Percentiles rank a stretch among this genome's conserved stretches.
These are phyloP conservation scores for Candida stauntonica DNA, from an alignment of 805 yeast species.

Conservation along the genomic window DNA sequence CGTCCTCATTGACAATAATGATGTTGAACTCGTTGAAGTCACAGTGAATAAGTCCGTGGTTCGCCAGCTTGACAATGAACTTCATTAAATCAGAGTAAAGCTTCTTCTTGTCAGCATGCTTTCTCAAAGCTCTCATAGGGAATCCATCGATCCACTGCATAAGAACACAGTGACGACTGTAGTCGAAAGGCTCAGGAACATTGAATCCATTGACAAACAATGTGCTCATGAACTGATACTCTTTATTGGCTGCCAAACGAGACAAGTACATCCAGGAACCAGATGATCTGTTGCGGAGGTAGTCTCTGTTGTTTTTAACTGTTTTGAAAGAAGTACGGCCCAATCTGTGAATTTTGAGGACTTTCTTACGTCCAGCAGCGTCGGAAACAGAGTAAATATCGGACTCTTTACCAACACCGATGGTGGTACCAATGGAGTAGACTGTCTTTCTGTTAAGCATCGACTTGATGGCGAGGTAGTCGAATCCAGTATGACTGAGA, in stretches of 20 bases:
- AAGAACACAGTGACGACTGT: constrained; percentile 84
- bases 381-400: constrained; percentile 86
- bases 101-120: constrained; percentile 62
- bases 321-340: constrained; percentile 93
- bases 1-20: constrained; percentile 66
- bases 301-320: constrained; percentile 91
- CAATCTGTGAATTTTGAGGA: constrained; percentile 84
- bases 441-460: constrained; percentile 71
- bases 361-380: constrained; percentile 58
- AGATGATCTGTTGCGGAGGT: constrained; percentile 65
- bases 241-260: constrained; percentile 86
- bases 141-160: constrained; percentile 91
- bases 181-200: constrained; percentile 87
- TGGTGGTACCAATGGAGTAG: constrained; percentile 76
- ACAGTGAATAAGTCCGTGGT: constrained; percentile 91
- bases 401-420: constrained; percentile 97
- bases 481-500: constrained; percentile 84
- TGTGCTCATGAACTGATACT: constrained; percentile 80
- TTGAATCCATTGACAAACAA: constrained; percentile 69
- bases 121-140: constrained; percentile 79
- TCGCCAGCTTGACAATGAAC: constrained; percentile 78
- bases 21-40: constrained; percentile 97
- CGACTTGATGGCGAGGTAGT: constrained; percentile 83
- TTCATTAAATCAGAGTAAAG: constrained; percentile 84
- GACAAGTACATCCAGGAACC: constrained; percentile 92